These are phyloP conservation scores for Micractinium conductrix DNA, from an alignment of 139 green algal genomes.

Conservation along the genomic window DNA sequence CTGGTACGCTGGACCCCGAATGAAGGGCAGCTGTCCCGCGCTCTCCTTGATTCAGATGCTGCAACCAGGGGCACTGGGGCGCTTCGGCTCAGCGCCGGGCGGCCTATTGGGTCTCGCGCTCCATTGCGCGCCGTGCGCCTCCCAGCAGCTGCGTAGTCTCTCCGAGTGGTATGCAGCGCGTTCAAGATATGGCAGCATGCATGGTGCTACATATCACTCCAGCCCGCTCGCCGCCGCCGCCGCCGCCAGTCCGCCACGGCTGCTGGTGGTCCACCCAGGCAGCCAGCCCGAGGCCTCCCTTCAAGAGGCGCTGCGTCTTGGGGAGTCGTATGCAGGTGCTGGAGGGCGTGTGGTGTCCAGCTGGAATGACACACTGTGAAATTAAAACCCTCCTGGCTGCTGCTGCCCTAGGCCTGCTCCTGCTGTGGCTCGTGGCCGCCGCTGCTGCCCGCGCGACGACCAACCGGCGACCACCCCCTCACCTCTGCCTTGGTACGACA, in stretches of 20 bases:
- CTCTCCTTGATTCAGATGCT: not conserved
- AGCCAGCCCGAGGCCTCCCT: constrained; percentile 21
- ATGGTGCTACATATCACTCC: not conserved
- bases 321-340: constrained; percentile 51
- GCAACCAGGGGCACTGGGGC: not conserved
- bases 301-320: constrained; percentile 64
- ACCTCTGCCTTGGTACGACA: not conserved
- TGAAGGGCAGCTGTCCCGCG: not conserved
- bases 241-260: not conserved
- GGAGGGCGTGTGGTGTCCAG: not conserved
- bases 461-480: too few relatives aligned
- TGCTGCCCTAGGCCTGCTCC: too few relatives aligned
- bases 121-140: not conserved
- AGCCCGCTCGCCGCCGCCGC: not conserved
- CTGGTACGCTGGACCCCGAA: too few relatives aligned
- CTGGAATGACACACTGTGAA: not conserved
- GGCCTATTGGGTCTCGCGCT: not conserved
- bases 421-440: too few relatives aligned
- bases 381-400: too few relatives aligned
- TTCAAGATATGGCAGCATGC: not conserved
- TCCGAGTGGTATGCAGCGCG: not conserved
- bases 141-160: not conserved
- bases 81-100: not conserved
- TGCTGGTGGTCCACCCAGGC: constrained; percentile 38
- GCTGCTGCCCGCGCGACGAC: not conserved